Percentiles rank a stretch among this genome's conserved stretches.
Evolutionary conservation across 2,329 filamentous ascomycete species (phyloP).

Genomic region (Incumbomyces delicatus): DNA sequence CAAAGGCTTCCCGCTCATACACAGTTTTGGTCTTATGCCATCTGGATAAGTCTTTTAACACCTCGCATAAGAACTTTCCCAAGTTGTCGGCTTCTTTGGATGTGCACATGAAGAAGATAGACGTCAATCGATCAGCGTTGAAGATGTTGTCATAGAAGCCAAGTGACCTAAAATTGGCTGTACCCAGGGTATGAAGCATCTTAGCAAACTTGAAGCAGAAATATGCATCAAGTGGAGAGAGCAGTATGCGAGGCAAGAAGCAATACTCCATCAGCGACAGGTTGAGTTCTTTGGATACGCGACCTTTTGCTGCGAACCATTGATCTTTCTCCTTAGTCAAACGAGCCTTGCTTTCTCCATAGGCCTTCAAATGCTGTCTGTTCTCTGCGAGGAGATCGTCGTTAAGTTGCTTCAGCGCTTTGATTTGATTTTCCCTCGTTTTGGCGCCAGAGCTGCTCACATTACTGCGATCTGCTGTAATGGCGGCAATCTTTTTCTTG

Average conservation of each 20-base stretch:
- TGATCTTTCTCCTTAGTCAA: slow-evolving; percentile 64
- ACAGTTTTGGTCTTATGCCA: slow-evolving; percentile 72
- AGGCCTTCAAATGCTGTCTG: slow-evolving; percentile 57
- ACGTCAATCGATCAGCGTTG: slow-evolving; percentile 66
- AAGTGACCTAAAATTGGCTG: slow-evolving; percentile 77
- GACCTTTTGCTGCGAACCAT: slow-evolving; percentile 63
- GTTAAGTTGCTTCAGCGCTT: slow-evolving; percentile 57
- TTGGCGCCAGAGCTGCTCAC: slow-evolving; percentile 56
- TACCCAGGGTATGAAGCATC: slow-evolving; percentile 73
- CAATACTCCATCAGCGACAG: slow-evolving; percentile 79
- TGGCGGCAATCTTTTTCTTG: slow-evolving; percentile 54
- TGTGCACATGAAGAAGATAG: slow-evolving; percentile 80
- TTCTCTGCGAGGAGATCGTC: slow-evolving; percentile 64
- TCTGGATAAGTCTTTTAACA: slow-evolving; percentile 65
- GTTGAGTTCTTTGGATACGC: slow-evolving; percentile 58
- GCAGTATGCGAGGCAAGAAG: slow-evolving; percentile 73
- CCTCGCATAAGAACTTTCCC: slow-evolving; percentile 78
- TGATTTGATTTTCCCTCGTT: slow-evolving; percentile 61
- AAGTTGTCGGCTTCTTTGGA: slow-evolving; percentile 85
- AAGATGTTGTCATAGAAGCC: slow-evolving; percentile 78
- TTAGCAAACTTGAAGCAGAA: slow-evolving; percentile 81
- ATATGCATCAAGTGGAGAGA: slow-evolving; percentile 79
- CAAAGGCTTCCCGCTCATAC: slow-evolving; percentile 77
- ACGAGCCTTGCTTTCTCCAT: slow-evolving; percentile 57
- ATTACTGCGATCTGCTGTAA: slow-evolving; percentile 64